Base-by-base conservation (phyloP, 352 stramenopile species). In the Globisporangium parvum region DNA sequence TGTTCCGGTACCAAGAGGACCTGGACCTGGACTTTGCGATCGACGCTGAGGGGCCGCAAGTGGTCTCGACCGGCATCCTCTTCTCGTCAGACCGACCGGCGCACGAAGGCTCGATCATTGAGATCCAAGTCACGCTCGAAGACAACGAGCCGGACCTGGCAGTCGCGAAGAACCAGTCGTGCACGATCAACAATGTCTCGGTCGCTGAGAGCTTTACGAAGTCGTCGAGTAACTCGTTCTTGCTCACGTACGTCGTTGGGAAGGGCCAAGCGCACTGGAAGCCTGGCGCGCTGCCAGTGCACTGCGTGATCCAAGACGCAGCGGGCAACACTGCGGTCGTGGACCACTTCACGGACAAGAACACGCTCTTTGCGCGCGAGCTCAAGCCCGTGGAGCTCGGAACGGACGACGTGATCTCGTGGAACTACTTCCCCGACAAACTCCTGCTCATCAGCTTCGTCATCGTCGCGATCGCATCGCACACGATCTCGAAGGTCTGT, bases 101-200 rank as follows among this genome's bases (percentile, higher is more conserved):
- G 6, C 74, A 87, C 39, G 77, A 81, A 62, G 74, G 74, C 24
- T 80, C 72, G 33, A 77, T 87, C 55, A 84, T 87, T 56, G 77
- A 85, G 47, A 69, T 85, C 40, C 77, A 87, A 41, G 64, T 87
- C 42, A 60, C 53, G 18, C 66, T 84, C 21, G 47, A 66, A 10
- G 67, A 83, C 26, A 60, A 76, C 24, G 65, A 81, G 44, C 63
- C 62, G n/a, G 45, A 76, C 14, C 45, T 85, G 18, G 57, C 41
- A 2, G 56, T 55, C 31, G 65, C 66, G 33, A 65, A 64, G 15
- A 82, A 79, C 53, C 46, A 69, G 18, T 67, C 64, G 6, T 87
- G 77, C 47, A 57, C 68, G 11, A 67, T 87, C 48, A 87, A 87
- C 65, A 85, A 85, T 45, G 74, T 76, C 20, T 85, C 74, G 2